phyloP scores from a whole-genome alignment of 2,329 filamentous ascomycete genomes.

The Talaromyces atroroseus region DNA sequence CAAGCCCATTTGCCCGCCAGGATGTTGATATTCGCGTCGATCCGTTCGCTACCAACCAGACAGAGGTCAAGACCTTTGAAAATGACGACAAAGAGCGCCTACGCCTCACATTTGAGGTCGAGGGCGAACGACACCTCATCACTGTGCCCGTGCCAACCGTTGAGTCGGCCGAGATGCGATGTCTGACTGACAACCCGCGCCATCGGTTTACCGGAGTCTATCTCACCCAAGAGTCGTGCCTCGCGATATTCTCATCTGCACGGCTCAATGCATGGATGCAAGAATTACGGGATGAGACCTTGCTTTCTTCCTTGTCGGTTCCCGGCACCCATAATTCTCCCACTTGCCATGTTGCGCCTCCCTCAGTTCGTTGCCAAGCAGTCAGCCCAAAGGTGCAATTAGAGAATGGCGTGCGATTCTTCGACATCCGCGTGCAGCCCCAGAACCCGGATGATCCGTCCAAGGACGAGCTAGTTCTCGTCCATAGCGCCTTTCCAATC shows the following conservation, averaged over 20 bases:
- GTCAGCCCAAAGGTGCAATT: constrained; percentile 73
- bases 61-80: constrained; percentile 57
- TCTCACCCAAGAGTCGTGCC: constrained; percentile 49
- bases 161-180: constrained; percentile 57
- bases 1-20: constrained; percentile 56
- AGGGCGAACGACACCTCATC: constrained; percentile 63
- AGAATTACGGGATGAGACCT: constrained; percentile 63
- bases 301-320: constrained; percentile 76
- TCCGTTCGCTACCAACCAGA: constrained; percentile 62
- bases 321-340: constrained; percentile 95
- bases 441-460: constrained; percentile 51
- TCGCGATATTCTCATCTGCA: constrained; percentile 65
- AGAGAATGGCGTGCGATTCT: constrained; percentile 84
- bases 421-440: constrained; percentile 80
- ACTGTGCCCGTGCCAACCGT: constrained; percentile 61
- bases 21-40: constrained; percentile 60
- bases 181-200: constrained; percentile 48
- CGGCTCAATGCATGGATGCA: constrained; percentile 75
- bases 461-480: constrained; percentile 68
- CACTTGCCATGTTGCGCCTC: constrained; percentile 75
- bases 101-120: constrained; percentile 65
- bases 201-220: constrained; percentile 62
- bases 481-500: constrained; percentile 87
- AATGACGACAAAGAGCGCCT: constrained; percentile 58
- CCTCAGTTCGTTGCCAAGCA: constrained; percentile 88